phyloP scores from a whole-genome alignment of 73 alveolate species.

The Paramecium sonneborni region DNA sequence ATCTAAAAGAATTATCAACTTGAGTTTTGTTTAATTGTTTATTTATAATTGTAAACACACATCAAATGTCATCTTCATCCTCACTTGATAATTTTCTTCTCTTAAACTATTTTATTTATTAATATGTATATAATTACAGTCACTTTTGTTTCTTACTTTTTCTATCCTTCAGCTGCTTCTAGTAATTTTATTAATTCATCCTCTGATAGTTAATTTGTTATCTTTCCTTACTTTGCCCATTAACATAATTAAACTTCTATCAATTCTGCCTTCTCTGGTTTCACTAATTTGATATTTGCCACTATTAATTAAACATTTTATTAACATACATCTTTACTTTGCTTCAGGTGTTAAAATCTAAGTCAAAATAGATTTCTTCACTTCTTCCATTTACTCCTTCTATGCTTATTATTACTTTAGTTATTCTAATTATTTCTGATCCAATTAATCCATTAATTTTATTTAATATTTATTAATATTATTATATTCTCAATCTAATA shows the following conservation, averaged over 20 bases:
- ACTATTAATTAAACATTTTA: background rate
- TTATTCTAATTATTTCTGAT: slow-evolving; percentile 4
- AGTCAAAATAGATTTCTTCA: background rate
- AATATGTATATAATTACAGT: background rate
- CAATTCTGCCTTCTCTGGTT: slow-evolving; percentile 25
- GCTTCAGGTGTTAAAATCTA: slow-evolving; percentile 35
- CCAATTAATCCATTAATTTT: slow-evolving; percentile 11
- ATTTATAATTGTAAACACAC: background rate
- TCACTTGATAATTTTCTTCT: slow-evolving; percentile 27
- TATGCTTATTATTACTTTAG: background rate
- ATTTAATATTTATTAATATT: background rate
- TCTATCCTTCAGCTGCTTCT: slow-evolving; percentile 25
- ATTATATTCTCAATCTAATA: too few species aligned
- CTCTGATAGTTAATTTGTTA: background rate
- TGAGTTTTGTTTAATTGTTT: background rate
- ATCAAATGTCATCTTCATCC: slow-evolving; percentile 34
- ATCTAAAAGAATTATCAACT: slow-evolving; percentile 12
- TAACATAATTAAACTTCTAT: background rate
- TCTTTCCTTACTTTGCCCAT: slow-evolving; percentile 46
- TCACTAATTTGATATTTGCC: slow-evolving; percentile 33
- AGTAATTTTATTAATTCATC: slow-evolving; percentile 23
- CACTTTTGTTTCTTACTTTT: background rate
- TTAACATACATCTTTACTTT: background rate
- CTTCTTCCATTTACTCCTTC: slow-evolving; percentile 35
- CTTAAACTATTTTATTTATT: background rate